A percentile compares a stretch with the other conserved stretches of the same genome.
phyloP scores from a whole-genome alignment of 345 rosid species.

The Linum trigynum region DNA sequence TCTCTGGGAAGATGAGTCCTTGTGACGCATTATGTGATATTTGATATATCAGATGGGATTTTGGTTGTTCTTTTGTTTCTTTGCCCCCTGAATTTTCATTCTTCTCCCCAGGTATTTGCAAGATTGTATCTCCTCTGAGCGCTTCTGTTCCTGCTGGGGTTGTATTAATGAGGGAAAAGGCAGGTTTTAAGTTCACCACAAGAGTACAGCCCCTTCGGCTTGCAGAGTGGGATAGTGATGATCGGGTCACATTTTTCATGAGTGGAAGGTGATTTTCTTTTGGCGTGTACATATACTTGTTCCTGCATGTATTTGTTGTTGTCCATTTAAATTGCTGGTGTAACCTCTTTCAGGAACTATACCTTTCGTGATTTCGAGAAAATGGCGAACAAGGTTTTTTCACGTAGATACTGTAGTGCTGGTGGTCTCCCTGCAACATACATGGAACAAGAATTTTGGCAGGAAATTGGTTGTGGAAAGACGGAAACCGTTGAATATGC shows the following conservation, averaged over 20 bases:
- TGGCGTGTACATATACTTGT: constrained; percentile 6
- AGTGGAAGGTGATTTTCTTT: constrained; percentile 71
- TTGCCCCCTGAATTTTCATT: not conserved
- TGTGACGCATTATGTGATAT: not conserved
- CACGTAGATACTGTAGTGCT: constrained; percentile 85
- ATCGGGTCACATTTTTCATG: constrained; percentile 93
- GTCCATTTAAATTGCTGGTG: constrained; percentile 22
- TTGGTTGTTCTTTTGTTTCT: not conserved
- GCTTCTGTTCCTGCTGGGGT: constrained; percentile 91
- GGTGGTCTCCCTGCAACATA: constrained; percentile 80
- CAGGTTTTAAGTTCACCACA: constrained; percentile 92
- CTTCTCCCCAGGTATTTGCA: constrained; percentile 65
- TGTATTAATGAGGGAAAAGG: constrained; percentile 79
- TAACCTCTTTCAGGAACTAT: constrained; percentile 62
- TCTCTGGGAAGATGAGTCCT: not conserved
- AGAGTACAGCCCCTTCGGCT: constrained; percentile 98
- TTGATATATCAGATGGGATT: not conserved
- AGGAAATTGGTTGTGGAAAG: constrained; percentile 92
- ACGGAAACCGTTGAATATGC: constrained; percentile 98
- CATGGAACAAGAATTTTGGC: constrained; percentile 99
- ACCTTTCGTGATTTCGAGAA: constrained; percentile 94
- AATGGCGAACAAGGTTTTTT: constrained; percentile 95
- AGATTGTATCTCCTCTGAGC: constrained; percentile 74
- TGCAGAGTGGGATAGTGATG: constrained; percentile 92
- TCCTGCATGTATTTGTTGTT: constrained; percentile 11